Evolutionary conservation across 78 protist genomes (phyloP), one percentile per base, ranked within the genome.

Genomic region (Bigelowiella natans): DNA sequence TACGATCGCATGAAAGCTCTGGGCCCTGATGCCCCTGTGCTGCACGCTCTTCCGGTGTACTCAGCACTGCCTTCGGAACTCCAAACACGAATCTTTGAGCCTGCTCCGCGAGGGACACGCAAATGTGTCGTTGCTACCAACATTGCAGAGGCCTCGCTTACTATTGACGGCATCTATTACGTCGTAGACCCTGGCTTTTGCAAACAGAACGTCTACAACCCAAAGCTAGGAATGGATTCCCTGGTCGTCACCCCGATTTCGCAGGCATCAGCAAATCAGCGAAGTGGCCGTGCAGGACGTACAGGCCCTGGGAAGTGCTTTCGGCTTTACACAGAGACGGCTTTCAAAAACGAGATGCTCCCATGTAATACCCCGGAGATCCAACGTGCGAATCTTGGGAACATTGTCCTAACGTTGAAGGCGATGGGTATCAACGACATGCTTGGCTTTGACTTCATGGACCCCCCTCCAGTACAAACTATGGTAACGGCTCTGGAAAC

Each of bases 281-380:
- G 95, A 11, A 85, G 91, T 0, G 95, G 95, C 2, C 93, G 95
- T 0, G 96, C 95, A 0, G 98, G 98, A 11, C 94, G 99, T 37
- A 97, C 98, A 0, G 99, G 98, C 0, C 99, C 99, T 0, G 99
- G 99, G 40, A 95, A 97, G 89, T 98, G 99, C 94, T 97, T 93
- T 90, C 97, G 99, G 0, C 92, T 99, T 40, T 99, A 98, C 97
- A 99, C 99, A 0, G 99, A 98, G 89, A 28, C 63, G 0, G 98
- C 99, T 0, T 99, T 85, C 96, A 90, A 95, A 37, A 93, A 94
- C 39, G 99, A 98, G 85, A 96, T 98, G 99, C 94, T 96, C 30
- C 93, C 93, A 1, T 89, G 94, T 40, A 92, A 92, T 0, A 96
- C 97, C 30, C 99, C 99, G 28, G 99, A 99, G 82, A 98, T 99